Percentiles rank a stretch among this genome's conserved stretches.
Evolutionary conservation across 208 protist species (phyloP).

Genomic region (Acanthamoeba culbertsoni): DNA sequence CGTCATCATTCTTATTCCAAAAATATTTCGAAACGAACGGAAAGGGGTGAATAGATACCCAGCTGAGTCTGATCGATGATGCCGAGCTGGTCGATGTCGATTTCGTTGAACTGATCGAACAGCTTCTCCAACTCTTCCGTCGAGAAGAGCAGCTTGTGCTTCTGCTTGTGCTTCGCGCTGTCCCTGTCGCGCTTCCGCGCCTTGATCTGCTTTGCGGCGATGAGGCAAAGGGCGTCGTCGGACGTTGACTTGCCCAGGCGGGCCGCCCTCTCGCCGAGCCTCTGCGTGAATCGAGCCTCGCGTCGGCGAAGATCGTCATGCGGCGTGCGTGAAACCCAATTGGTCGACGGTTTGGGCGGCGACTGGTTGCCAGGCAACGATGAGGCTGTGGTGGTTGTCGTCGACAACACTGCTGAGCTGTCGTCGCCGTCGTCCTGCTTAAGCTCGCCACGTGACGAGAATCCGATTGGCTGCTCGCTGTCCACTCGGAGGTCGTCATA

Average conservation of each 20-base stretch:
- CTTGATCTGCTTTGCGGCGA: background rate
- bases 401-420: background rate
- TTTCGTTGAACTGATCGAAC: constrained; percentile 60
- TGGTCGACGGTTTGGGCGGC: background rate
- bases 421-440: background rate
- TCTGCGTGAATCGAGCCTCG: background rate
- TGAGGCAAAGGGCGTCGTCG: background rate
- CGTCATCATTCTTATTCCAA: background rate
- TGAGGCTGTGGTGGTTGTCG: background rate
- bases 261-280: background rate
- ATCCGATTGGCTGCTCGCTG: background rate
- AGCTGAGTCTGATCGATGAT: constrained; percentile 48
- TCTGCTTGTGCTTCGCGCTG: background rate
- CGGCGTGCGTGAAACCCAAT: background rate
- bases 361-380: background rate
- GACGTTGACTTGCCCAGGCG: background rate
- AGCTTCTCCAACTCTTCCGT: constrained; percentile 45
- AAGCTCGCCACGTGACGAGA: background rate
- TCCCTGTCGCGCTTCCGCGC: background rate
- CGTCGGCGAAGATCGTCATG: background rate
- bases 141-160: background rate
- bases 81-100: constrained; percentile 6
- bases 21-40: background rate
- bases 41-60: background rate
- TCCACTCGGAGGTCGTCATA: background rate